These are phyloP conservation scores for Jackrogersella minutella DNA, from an alignment of 495 filamentous ascomycete genomes.

Conservation along the genomic window DNA sequence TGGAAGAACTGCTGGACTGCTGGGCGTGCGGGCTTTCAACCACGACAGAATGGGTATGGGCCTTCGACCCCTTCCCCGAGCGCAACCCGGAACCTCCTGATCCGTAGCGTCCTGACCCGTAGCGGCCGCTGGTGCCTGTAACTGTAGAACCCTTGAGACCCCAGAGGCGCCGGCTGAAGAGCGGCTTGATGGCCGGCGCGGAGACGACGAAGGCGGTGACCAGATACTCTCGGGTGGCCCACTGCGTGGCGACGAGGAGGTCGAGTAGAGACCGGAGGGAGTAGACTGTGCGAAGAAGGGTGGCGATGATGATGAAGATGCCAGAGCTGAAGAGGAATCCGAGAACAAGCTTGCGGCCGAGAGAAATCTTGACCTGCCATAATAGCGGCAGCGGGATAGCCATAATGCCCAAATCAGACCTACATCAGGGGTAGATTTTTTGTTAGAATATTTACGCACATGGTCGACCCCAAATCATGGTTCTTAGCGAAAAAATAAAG, in stretches of 20 bases:
- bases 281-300: slow-evolving; percentile 16
- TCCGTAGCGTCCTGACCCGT: slow-evolving; percentile 1
- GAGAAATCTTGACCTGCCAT: slow-evolving; percentile 10
- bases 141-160: not conserved
- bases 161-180: slow-evolving; percentile 21
- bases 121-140: not conserved
- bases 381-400: slow-evolving; percentile 24
- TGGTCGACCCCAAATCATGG: no score
- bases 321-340: slow-evolving; percentile 8
- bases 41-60: slow-evolving; percentile 1
- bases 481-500: not conserved
- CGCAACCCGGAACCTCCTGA: no score
- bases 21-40: not conserved
- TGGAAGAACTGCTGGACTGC: not conserved
- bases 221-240: slow-evolving; percentile 24
- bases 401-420: slow-evolving; percentile 22
- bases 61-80: slow-evolving; percentile 9
- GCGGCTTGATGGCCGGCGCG: slow-evolving; percentile 20
- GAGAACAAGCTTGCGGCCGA: slow-evolving; percentile 6
- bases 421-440: not conserved
- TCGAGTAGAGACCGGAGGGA: slow-evolving; percentile 11
- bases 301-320: slow-evolving; percentile 24
- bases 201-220: slow-evolving; percentile 24
- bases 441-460: not conserved
- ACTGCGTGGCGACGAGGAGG: slow-evolving; percentile 17